A percentile compares a stretch with the other conserved stretches of the same genome.
Evolutionary conservation across 108 stramenopile genomes (phyloP).

Genomic region (Aurantiochytrium sp.): DNA sequence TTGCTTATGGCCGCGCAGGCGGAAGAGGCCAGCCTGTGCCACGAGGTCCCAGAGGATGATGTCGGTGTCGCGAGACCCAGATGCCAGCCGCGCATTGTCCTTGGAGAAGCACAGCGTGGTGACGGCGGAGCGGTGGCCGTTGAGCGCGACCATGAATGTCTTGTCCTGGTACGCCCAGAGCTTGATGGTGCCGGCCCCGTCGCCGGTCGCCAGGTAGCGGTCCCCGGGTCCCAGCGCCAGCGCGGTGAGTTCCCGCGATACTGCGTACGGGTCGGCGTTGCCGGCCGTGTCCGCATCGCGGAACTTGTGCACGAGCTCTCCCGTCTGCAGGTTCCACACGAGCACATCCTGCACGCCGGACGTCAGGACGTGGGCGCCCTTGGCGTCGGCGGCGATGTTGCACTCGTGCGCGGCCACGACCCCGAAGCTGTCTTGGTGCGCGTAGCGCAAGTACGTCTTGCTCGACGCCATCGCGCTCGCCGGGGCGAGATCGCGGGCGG

Average conservation of each 20-base stretch:
- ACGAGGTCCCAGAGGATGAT: constrained; percentile 90
- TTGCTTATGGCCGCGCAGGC: constrained; percentile 81
- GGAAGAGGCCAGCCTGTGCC: constrained; percentile 82
- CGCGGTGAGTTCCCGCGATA: not conserved
- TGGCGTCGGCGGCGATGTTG: constrained; percentile 40
- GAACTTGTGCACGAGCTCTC: constrained; percentile 33
- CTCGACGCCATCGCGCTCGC: constrained; percentile 9
- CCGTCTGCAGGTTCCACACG: constrained; percentile 52
- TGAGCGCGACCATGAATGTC: not conserved
- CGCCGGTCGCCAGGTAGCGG: constrained; percentile 28
- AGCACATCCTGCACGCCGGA: constrained; percentile 53
- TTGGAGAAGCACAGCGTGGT: constrained; percentile 31
- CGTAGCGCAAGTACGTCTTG: constrained; percentile 58
- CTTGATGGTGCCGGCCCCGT: constrained; percentile 36
- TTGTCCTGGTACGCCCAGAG: not conserved
- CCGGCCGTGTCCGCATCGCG: not conserved
- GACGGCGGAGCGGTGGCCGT: constrained; percentile 50
- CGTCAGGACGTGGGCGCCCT: constrained; percentile 43
- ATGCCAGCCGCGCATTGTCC: constrained; percentile 65
- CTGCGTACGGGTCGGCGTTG: not conserved
- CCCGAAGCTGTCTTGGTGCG: constrained; percentile 42
- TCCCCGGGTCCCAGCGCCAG: not conserved
- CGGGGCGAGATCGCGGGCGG: too few relatives aligned
- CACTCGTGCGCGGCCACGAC: constrained; percentile 47
- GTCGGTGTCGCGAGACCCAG: constrained; percentile 67